Percentiles rank a stretch among this genome's conserved stretches.
These are phyloP conservation scores for Aspergillus carlsbadensis DNA, from an alignment of 495 filamentous ascomycete species.

Conservation along the genomic window DNA sequence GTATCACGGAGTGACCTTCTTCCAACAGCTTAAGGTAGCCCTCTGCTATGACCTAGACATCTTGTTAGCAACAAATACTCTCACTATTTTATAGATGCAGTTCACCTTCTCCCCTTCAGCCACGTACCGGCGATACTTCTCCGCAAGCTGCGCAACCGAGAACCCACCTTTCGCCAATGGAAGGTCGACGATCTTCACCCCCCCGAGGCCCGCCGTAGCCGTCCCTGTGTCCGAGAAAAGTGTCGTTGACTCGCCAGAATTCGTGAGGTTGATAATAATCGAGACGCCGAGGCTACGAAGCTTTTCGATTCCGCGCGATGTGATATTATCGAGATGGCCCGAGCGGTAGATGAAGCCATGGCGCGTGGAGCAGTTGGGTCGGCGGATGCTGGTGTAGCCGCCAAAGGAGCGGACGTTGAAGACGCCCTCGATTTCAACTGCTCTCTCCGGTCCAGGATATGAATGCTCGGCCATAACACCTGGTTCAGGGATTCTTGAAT, in stretches of 20 bases:
- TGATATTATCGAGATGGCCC: background rate
- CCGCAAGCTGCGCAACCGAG: background rate
- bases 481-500: background rate
- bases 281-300: background rate
- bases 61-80: no score
- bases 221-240: background rate
- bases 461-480: background rate
- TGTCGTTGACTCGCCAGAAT: background rate
- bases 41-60: background rate
- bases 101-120: background rate
- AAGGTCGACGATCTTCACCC: background rate
- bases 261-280: slow-evolving; percentile 1
- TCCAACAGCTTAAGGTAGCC: background rate
- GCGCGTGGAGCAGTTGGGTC: background rate
- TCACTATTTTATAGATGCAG: no score
- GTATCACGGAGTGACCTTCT: background rate
- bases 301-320: background rate
- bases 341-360: background rate
- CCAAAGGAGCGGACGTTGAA: slow-evolving; percentile 5
- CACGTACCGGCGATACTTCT: slow-evolving; percentile 2
- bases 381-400: background rate
- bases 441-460: background rate
- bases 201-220: background rate
- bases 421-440: background rate
- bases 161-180: slow-evolving; percentile 2